Base-by-base conservation (phyloP, 371 early-diverging fungal species). In the Circinella minor region DNA sequence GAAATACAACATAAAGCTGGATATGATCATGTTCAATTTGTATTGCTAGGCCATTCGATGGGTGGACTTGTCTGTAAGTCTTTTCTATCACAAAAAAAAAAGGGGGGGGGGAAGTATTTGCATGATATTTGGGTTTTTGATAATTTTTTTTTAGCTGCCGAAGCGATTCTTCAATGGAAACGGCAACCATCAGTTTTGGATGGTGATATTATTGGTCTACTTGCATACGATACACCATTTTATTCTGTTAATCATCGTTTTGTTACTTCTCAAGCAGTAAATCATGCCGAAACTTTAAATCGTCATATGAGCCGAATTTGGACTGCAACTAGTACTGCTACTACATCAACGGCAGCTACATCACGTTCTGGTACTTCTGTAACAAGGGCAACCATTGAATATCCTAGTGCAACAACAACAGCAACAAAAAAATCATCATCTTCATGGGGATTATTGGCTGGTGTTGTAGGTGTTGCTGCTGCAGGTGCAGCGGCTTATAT, bases 141-240 rank as follows among this genome's bases (percentile, higher is more conserved):
- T 0, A 27, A 47, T 47, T 47, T 47, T 9, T n/a, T 46, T 54
- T 2, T 63, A 88, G 89, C 84, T n/a, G 88, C 88, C n/a, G 90
- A 89, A 65, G 77, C 81, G 8, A 87, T 88, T 36, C 75, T 87
- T 17, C 66, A 66, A 15, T 75, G 86, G 37, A 65, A 77, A 47
- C 61, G 60, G 4, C 59, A 69, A 9, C 61, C 48, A 20, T 38
- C 67, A 15, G 66, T 61, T 61, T 68, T 72, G 17, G 69, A 73
- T 13, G 78, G 74, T 3, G 67, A 55, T 20, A 80, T 88, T n/a
- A 66, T 89, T 38, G 90, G 90, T 3, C 74, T 89, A 55, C 55
- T 89, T 49, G 90, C 88, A 10, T 89, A 78, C 67, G 90, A 89
- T 63, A 85, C 90, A 3, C 90, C 90, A 0, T 89, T 86, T 69